phyloP scores from a whole-genome alignment of 768 basidiomycete genomes.

The Gloeopeniophorella convolvens region DNA sequence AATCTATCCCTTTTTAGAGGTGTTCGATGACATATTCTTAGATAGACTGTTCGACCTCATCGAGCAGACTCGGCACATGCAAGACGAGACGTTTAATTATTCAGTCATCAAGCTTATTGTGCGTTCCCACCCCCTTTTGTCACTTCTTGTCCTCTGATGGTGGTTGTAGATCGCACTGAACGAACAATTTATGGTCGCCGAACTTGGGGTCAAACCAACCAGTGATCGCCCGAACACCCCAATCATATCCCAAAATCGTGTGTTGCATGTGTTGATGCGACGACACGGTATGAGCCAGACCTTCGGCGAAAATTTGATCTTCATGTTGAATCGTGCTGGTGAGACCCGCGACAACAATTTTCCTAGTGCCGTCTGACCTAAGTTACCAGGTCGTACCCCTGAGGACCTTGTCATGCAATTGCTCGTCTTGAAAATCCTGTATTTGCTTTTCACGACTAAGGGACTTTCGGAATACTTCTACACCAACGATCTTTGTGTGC shows the following conservation, averaged over 20 bases:
- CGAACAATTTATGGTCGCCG: constrained; percentile 97
- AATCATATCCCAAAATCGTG: constrained; percentile 54
- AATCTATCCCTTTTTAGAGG: constrained; percentile 36
- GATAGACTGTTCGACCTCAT: constrained; percentile 89
- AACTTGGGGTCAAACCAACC: constrained; percentile 32
- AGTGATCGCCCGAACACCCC: constrained; percentile 20
- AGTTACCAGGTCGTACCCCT: constrained; percentile 58
- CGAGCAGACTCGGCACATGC: constrained; percentile 81
- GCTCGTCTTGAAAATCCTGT: constrained; percentile 89
- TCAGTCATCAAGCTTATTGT: constrained; percentile 92
- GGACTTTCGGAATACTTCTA: constrained; percentile 96
- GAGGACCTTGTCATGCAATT: constrained; percentile 95
- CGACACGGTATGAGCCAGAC: constrained; percentile 85
- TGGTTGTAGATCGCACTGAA: constrained; percentile 74
- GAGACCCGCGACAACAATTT: constrained; percentile 27
- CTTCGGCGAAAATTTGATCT: constrained; percentile 97
- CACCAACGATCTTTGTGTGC: constrained; percentile 92
- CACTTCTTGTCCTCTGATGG: constrained; percentile 7
- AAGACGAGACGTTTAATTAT: constrained; percentile 93
- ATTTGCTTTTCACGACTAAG: constrained; percentile 89
- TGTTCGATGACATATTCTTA: constrained; percentile 80
- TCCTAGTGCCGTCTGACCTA: background rate
- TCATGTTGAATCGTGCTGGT: constrained; percentile 97
- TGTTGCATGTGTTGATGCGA: constrained; percentile 78
- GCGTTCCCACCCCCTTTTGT: constrained; percentile 26